Evolutionary conservation across 2,329 filamentous ascomycete genomes (phyloP).

Genomic region (Colletotrichum trifolii): DNA sequence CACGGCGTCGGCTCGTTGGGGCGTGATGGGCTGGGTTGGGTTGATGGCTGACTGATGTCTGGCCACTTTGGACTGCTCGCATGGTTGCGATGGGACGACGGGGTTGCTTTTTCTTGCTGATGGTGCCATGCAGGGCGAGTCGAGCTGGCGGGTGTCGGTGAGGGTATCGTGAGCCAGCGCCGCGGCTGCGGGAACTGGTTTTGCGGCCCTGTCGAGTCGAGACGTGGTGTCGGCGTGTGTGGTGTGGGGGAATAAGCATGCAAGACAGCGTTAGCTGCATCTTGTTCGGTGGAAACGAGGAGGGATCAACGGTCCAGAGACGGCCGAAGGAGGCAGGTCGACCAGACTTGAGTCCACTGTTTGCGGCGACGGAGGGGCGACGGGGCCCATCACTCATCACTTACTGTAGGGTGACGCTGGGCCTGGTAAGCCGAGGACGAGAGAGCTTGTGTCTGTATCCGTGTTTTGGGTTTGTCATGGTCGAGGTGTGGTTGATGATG

Average conservation of each 20-base stretch:
- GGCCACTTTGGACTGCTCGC: not conserved
- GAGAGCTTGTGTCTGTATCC: too few species aligned
- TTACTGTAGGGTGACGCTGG: too few species aligned
- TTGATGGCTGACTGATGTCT: slow-evolving; percentile 2
- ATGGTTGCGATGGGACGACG: not conserved
- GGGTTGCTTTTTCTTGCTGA: slow-evolving; percentile 15
- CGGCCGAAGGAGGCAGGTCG: slow-evolving; percentile 26
- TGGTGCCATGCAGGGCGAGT: not conserved
- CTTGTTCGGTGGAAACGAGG: slow-evolving; percentile 26
- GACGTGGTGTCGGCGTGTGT: slow-evolving; percentile 6
- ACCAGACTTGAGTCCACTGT: not conserved
- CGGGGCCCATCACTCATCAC: not conserved
- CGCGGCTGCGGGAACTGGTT: not conserved
- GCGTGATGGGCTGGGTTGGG: not conserved
- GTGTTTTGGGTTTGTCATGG: too few species aligned
- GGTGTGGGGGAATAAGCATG: slow-evolving; percentile 33
- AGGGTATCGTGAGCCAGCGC: slow-evolving; percentile 10
- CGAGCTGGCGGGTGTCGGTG: not conserved
- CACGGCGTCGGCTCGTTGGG: not conserved
- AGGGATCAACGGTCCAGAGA: slow-evolving; percentile 12
- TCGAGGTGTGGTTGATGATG: too few species aligned
- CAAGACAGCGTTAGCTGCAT: slow-evolving; percentile 29
- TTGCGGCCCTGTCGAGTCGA: too few species aligned
- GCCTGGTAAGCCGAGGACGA: too few species aligned
- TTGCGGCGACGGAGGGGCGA: not conserved